phyloP scores from a whole-genome alignment of 495 filamentous ascomycete genomes.

The Penicillium flavigenum region DNA sequence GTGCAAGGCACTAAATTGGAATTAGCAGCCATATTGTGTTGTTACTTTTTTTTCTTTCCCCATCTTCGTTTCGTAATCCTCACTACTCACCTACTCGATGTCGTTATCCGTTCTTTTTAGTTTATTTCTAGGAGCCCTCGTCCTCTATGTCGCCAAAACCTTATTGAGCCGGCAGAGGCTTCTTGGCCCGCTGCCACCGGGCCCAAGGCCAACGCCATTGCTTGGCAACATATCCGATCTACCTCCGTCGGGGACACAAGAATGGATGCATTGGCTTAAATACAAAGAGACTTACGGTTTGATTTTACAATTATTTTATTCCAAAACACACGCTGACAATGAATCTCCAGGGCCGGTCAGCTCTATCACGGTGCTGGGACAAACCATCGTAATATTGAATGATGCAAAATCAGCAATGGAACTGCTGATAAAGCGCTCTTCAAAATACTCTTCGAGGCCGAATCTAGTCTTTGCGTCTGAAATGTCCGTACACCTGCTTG shows the following conservation, averaged over 20 bases:
- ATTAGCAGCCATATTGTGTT: neutral
- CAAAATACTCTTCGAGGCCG: conserved; percentile 43
- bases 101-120: neutral
- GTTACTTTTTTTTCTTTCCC: neutral
- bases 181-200: conserved; percentile 13
- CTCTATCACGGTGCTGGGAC: conserved; percentile 48
- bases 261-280: too few species aligned
- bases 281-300: too few species aligned
- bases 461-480: conserved; percentile 37
- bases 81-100: neutral
- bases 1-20: too few species aligned
- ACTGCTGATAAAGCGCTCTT: conserved; percentile 43
- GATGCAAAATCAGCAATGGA: conserved; percentile 39
- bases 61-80: too few species aligned
- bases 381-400: conserved; percentile 50
- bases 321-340: conserved; percentile 13
- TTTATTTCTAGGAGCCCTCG: neutral
- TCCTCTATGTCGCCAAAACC: neutral
- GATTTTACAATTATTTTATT: accelerated
- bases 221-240: too few species aligned
- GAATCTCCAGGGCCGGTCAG: conserved; percentile 26
- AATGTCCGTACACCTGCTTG: conserved; percentile 25
- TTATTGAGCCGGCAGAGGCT: neutral
- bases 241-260: too few species aligned
- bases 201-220: conserved; percentile 1